Percentiles rank a stretch among this genome's conserved stretches.
Conservation (phyloP, 2,329 filamentous ascomycete species). For the Truncatella angustata region DNA sequence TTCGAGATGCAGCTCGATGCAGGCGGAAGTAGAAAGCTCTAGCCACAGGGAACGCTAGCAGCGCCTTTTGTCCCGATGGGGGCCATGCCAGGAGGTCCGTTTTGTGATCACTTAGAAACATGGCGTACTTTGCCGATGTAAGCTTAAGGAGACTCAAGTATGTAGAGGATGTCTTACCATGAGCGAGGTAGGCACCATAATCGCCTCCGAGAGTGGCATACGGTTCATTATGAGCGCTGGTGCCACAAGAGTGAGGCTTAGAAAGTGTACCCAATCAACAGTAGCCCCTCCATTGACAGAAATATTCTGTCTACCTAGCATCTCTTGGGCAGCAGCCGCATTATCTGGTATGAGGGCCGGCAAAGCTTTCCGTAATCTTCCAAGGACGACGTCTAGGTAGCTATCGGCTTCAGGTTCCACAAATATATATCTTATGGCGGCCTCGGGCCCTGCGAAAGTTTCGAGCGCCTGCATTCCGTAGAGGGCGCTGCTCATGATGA, state of each 20-base stretch:
- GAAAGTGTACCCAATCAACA: conserved; percentile 21
- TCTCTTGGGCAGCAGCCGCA: background rate
- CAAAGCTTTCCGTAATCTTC: conserved; percentile 1
- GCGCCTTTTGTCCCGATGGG: conserved; percentile 49
- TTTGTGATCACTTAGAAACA: conserved; percentile 43
- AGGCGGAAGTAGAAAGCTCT: conserved; percentile 39
- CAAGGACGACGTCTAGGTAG: conserved; percentile 3
- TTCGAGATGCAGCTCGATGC: conserved; percentile 46
- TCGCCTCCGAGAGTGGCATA: conserved; percentile 56
- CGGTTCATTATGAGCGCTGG: conserved; percentile 67
- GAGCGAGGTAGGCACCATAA: conserved; percentile 30
- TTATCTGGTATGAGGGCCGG: conserved; percentile 7
- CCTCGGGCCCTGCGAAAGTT: conserved; percentile 50
- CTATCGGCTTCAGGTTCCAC: conserved; percentile 4
- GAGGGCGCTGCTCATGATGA: conserved; percentile 49
- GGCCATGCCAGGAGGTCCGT: conserved; percentile 50
- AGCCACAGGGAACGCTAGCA: conserved; percentile 46
- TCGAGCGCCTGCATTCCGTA: conserved; percentile 52
- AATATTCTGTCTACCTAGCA: background rate
- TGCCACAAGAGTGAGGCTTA: conserved; percentile 61
- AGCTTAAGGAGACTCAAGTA: background rate
- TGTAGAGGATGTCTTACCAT: conserved; percentile 20
- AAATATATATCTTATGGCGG: conserved; percentile 17
- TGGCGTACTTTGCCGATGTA: conserved; percentile 45
- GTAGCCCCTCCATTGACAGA: conserved; percentile 5